Evolutionary conservation across 2,329 filamentous ascomycete species (phyloP).

Genomic region (Graphilbum ipis-grandicollis): DNA sequence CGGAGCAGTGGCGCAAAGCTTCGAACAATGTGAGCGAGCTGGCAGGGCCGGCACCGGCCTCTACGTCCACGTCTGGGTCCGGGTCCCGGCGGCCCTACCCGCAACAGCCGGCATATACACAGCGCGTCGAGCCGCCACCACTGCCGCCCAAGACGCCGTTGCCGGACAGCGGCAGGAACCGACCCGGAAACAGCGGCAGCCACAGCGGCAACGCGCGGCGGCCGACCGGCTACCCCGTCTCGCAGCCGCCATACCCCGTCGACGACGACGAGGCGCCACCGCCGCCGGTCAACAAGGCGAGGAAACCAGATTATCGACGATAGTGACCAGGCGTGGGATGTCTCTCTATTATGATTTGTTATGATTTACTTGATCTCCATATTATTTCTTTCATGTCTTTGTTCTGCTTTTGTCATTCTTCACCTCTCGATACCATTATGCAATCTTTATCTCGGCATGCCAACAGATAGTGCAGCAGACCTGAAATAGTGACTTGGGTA

Average conservation of each 20-base stretch:
- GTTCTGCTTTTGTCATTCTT: neutral
- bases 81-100: slow-evolving; percentile 16
- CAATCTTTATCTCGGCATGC: no score
- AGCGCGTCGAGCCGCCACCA: slow-evolving; percentile 44
- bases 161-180: slow-evolving; percentile 23
- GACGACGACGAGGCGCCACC: slow-evolving; percentile 69
- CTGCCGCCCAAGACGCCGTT: slow-evolving; percentile 65
- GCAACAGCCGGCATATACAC: slow-evolving; percentile 10
- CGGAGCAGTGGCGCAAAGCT: slow-evolving; percentile 38
- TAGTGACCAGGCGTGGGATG: slow-evolving; percentile 1
- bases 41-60: neutral
- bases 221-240: slow-evolving; percentile 13
- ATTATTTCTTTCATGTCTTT: neutral
- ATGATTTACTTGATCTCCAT: neutral
- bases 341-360: neutral
- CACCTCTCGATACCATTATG: no score
- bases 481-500: no score
- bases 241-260: slow-evolving; percentile 57
- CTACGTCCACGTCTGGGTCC: slow-evolving; percentile 38
- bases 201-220: slow-evolving; percentile 17
- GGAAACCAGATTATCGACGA: slow-evolving; percentile 54
- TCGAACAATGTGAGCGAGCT: slow-evolving; percentile 9
- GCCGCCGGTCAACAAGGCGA: slow-evolving; percentile 67
- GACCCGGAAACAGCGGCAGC: slow-evolving; percentile 10
- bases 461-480: no score